Base-by-base conservation (phyloP, 1,284 basidiomycete genomes). In the Fomitopsis palustris region DNA sequence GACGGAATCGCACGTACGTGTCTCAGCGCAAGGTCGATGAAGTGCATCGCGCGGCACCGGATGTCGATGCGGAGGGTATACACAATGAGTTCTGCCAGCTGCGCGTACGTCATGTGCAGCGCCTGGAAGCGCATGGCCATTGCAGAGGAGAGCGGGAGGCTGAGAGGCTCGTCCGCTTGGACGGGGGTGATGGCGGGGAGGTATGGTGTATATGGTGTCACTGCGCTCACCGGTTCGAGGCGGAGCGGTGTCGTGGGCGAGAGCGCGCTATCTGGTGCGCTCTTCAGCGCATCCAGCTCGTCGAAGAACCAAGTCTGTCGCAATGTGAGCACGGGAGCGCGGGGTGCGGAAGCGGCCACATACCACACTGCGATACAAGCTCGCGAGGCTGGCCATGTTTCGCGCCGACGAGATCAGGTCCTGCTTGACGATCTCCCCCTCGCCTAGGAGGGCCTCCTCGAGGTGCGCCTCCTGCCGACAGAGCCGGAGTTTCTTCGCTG, bases 41-140 rank as follows among this genome's bases (percentile, higher is more conserved):
- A 91, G 71, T 92, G 88, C 42, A 96, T 87, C 1, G 87, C 84
- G 47, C 95, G 85, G 70, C 94, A 92, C 1, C 96, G 86, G 45
- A 98, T 77, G 71, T 99, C 96, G 54, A 95, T 84, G 17, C 95
- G 86, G 53, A 99, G 85, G 3, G 93, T 96, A 71, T 93, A 90
- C 42, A 98, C 77, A 53, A 98, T 88, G 60, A 94, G 82, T 67
- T 92, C 88, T 2, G 93, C 88, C 5, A 99, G 81, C 66, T 95
- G 92, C 57, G 89, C 86, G 67, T 95, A 99, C 2, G 95, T 96
- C 72, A 90, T 87, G 38, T 96, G 80, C 45, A 98, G 79, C 0
- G 95, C 89, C 69, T 95, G 89, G 76, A 95, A 96, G 31, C 94
- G 93, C 93, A 94, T 72, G 6, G 87, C 81, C 94, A 96, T 96